Evolutionary conservation across 768 basidiomycete species (phyloP), one percentile per base, ranked within the genome.

Genomic region (Tricholoma sp.): DNA sequence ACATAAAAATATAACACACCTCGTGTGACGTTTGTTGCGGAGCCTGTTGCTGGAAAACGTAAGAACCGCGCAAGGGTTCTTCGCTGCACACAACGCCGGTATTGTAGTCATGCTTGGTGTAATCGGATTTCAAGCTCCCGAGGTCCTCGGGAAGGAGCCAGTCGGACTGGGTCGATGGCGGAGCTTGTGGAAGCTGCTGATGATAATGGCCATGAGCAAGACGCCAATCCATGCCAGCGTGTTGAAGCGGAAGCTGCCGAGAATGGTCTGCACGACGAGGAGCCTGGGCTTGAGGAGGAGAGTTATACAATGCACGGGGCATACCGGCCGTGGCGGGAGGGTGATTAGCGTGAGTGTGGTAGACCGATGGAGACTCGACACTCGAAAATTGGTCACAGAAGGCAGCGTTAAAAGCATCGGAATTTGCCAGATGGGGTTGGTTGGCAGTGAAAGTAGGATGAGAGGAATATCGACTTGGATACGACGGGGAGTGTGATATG

Each of bases 381-480:
- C 83, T 82, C 19, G 77, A 63, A 62, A 83, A 83, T 2, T 81
- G 77, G 52, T 86, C 85, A 59, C 84, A 82, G 61, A 74, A 76
- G 0, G 80, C 71, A 47, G 76, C 73, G 4, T 65, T 59, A 41
- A 64, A 63, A 12, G 66, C 64, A 24, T 52, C 55, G 41, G 37
- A 50, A 14, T 27, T 19, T 16, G 66, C n/a, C n/a, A n/a, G 64
- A 52, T 66, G 50, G 52, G 67, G 57, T 59, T 65, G 72, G 52
- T 68, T 63, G 29, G 59, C 43, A 61, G 63, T 39, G 59, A 68
- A 59, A 49, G 62, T 52, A 34, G 35, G 22, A 34, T 46, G 58
- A 22, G 53, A 60, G 31, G 59, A 19, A 18, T 27, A 35, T 14
- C 45, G 27, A 9, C 18, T 6, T 39, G 47, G 32, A 51, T 46